Conservation (phyloP, 1,284 basidiomycete species). For the Moesziomyces globuligerus region DNA sequence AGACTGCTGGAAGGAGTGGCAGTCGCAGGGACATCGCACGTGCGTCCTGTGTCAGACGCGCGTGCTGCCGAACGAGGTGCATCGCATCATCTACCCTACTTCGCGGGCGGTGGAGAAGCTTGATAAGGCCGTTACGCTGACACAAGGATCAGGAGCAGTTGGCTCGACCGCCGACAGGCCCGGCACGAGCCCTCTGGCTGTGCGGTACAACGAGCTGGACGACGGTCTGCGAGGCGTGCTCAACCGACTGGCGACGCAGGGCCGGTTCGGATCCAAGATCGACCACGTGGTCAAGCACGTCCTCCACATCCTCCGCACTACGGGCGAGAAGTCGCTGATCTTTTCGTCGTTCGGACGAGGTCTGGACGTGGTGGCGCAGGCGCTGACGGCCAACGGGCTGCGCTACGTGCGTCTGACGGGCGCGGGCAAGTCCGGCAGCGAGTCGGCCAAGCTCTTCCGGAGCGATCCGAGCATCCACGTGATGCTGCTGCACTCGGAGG, state of each 20-base stretch:
- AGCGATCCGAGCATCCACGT: slow-evolving; percentile 45
- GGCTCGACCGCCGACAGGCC: neutral
- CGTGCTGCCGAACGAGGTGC: slow-evolving; percentile 50
- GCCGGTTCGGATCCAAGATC: slow-evolving; percentile 61
- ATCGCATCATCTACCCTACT: slow-evolving; percentile 55
- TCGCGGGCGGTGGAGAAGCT: slow-evolving; percentile 1
- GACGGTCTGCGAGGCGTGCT: slow-evolving; percentile 29
- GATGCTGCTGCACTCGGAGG: slow-evolving; percentile 63
- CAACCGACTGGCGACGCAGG: slow-evolving; percentile 31
- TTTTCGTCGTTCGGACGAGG: slow-evolving; percentile 64
- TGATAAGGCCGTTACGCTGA: slow-evolving; percentile 9
- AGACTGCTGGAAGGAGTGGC: slow-evolving; percentile 63
- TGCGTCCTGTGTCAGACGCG: slow-evolving; percentile 61
- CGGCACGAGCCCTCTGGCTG: slow-evolving; percentile 5
- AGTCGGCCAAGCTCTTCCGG: slow-evolving; percentile 45
- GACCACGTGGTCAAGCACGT: slow-evolving; percentile 60
- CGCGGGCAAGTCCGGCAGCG: slow-evolving; percentile 33
- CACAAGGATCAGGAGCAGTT: neutral
- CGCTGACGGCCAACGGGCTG: slow-evolving; percentile 57
- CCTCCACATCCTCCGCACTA: slow-evolving; percentile 31
- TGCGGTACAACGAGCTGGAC: slow-evolving; percentile 41
- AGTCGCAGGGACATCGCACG: slow-evolving; percentile 43
- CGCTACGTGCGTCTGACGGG: slow-evolving; percentile 49
- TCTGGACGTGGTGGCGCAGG: slow-evolving; percentile 56
- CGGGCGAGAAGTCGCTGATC: slow-evolving; percentile 60